Evolutionary conservation across 768 basidiomycete genomes (phyloP).

Genomic region (Boletus sp.): DNA sequence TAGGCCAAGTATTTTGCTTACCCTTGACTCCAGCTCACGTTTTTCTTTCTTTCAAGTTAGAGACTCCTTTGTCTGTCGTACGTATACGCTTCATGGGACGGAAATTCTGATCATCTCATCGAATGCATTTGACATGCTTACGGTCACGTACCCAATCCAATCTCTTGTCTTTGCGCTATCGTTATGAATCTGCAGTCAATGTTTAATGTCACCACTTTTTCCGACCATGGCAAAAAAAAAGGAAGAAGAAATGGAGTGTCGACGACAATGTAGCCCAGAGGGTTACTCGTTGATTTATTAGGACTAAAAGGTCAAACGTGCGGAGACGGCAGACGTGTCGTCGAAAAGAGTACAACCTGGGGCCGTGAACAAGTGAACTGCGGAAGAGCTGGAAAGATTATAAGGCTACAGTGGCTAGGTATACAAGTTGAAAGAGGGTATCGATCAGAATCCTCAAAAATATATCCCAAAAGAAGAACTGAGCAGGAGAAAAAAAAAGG

Average conservation of each 20-base stretch:
- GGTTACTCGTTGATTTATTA: too few species aligned
- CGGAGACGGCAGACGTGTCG: neutral
- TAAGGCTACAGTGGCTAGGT: conserved; percentile 37
- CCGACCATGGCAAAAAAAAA: too few species aligned
- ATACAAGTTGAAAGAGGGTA: conserved; percentile 31
- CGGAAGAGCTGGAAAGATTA: neutral
- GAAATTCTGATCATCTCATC: conserved; percentile 22
- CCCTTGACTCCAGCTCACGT: conserved; percentile 8
- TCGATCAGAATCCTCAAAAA: conserved; percentile 8
- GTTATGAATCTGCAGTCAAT: neutral
- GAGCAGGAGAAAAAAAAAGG: neutral
- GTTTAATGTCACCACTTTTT: neutral
- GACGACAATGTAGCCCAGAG: too few species aligned
- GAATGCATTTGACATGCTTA: conserved; percentile 4
- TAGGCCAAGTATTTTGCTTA: conserved; percentile 9
- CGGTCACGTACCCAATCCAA: neutral
- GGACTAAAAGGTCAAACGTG: neutral
- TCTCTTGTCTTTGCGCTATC: neutral
- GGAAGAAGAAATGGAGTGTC: neutral
- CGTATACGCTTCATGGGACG: conserved; percentile 26
- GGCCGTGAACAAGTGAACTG: neutral
- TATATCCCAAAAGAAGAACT: neutral
- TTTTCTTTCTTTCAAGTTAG: conserved; percentile 6
- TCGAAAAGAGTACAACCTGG: neutral
- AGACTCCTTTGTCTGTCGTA: conserved; percentile 14